Base-by-base conservation (phyloP, 2,329 filamentous ascomycete species). In the Bipolaris zeicola region DNA sequence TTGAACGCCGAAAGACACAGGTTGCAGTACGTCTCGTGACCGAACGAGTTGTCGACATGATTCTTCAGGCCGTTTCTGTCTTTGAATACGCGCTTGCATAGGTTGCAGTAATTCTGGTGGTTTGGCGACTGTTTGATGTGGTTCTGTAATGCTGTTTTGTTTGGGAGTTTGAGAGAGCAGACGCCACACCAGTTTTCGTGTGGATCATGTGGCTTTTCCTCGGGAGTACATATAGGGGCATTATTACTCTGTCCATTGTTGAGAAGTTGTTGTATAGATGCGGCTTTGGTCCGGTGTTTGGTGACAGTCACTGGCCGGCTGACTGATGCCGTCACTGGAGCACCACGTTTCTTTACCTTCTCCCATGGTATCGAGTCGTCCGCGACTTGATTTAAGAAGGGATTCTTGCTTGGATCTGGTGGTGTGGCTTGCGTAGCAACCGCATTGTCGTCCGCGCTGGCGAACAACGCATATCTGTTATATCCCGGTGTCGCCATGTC, bases 51-150 rank as follows among this genome's bases (percentile, higher is more conserved):
- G 20, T 74, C 70, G 26, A 75, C 61, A 42, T 75, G 72, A 37
- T 74, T 75, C 54, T 72, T 65, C 20, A 75, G 59, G 6, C 71
- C 71, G 36, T 74, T 74, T 8, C 70, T 60, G 26, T 75, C 71
- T 22, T 69, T 69, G 49, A 75, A 75, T 0, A 74, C 64, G 26
- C 71, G 68, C 49, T 66, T 69, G 64, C 72, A 75, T 5, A 75
- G 67, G 44, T 73, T 74, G 57, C 72, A 75, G 53, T 72, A 75
- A 55, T 74, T 54, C 24, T 65, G 55, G 52, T 75, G 72, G 1
- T 60, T 58, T 5, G 61, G 58, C 6, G 53, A 47, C 18, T 67
- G 62, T 57, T 73, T 73, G 37, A 68, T 57, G 50, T 75, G 72
- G 16, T 44, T 58, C 26, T 67, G 49, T 0, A 75, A 57, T 6